Evolutionary conservation across 1,284 basidiomycete genomes (phyloP).

Genomic region (Cryptococcus deneoformans): DNA sequence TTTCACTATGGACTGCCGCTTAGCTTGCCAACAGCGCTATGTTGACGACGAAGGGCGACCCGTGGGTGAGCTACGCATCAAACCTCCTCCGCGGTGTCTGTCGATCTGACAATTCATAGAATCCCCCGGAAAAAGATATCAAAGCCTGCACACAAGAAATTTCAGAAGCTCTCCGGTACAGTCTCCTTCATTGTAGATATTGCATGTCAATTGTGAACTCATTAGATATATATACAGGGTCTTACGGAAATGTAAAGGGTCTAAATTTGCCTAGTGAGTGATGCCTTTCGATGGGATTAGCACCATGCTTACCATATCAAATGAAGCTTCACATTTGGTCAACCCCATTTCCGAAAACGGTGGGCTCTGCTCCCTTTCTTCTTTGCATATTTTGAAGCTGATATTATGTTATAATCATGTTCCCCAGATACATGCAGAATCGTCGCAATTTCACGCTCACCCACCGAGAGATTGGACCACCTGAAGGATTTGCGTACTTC

Average conservation of each 20-base stretch:
- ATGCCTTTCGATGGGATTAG: not conserved
- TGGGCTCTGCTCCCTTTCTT: too few relatives aligned
- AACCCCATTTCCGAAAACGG: not conserved
- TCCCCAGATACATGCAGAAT: slow-evolving; percentile 27
- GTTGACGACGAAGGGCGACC: slow-evolving; percentile 82
- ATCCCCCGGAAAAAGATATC: slow-evolving; percentile 71
- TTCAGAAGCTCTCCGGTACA: slow-evolving; percentile 71
- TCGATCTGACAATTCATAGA: slow-evolving; percentile 52
- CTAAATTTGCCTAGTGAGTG: slow-evolving; percentile 65
- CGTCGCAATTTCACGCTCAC: slow-evolving; percentile 34
- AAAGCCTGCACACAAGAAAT: slow-evolving; percentile 76
- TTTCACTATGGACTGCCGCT: not conserved
- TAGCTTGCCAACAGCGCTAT: slow-evolving; percentile 57
- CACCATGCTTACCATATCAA: slow-evolving; percentile 19
- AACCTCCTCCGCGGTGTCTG: not conserved
- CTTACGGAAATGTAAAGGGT: slow-evolving; percentile 56
- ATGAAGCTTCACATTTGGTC: slow-evolving; percentile 17
- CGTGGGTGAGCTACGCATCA: slow-evolving; percentile 65
- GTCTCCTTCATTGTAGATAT: not conserved
- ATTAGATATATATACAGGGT: slow-evolving; percentile 53
- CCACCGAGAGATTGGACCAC: slow-evolving; percentile 41
- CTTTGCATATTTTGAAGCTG: not conserved
- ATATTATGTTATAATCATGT: not conserved
- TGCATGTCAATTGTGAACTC: slow-evolving; percentile 3
- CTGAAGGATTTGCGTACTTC: slow-evolving; percentile 83